These are phyloP conservation scores for Trichomonascaceae sp. DNA, from an alignment of 1,139 yeast species.

Conservation along the genomic window DNA sequence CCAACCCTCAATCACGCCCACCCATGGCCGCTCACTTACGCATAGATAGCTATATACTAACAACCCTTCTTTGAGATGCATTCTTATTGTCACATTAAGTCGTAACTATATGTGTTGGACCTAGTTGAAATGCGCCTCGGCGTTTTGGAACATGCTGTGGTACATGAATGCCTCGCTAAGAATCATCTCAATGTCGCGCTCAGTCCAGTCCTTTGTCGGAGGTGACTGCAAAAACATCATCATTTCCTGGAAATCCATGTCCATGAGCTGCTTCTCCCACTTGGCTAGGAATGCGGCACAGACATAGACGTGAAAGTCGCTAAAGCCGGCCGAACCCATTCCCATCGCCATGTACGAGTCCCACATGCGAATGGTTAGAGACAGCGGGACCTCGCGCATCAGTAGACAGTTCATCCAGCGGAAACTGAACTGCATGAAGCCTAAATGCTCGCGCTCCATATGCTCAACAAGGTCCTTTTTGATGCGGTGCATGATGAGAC, in stretches of 20 bases:
- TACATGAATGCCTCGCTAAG: conserved; percentile 93
- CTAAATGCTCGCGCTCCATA: conserved; percentile 67
- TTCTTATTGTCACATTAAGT: not conserved
- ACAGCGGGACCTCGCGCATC: conserved; percentile 81
- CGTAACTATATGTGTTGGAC: not conserved
- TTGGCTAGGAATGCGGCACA: conserved; percentile 95
- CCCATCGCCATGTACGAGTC: conserved; percentile 78
- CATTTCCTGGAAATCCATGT: conserved; percentile 91
- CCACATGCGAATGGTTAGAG: conserved; percentile 88
- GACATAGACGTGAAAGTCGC: conserved; percentile 88
- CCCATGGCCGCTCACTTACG: too few relatives aligned
- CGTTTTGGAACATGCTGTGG: conserved; percentile 87
- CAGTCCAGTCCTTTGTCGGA: conserved; percentile 78
- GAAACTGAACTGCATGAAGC: conserved; percentile 88
- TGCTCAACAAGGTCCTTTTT: conserved; percentile 64
- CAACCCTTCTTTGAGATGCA: not conserved
- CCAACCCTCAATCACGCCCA: not conserved
- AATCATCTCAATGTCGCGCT: conserved; percentile 80
- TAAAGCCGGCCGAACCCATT: conserved; percentile 79
- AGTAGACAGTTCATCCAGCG: conserved; percentile 98
- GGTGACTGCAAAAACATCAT: conserved; percentile 80
- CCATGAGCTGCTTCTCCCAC: conserved; percentile 63
- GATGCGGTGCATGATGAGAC: conserved; percentile 65
- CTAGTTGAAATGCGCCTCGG: conserved; percentile 34
- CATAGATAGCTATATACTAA: too few relatives aligned